phyloP scores from a whole-genome alignment of 192 early-diverging fungal species.

The Helicostylum pulchrum region DNA sequence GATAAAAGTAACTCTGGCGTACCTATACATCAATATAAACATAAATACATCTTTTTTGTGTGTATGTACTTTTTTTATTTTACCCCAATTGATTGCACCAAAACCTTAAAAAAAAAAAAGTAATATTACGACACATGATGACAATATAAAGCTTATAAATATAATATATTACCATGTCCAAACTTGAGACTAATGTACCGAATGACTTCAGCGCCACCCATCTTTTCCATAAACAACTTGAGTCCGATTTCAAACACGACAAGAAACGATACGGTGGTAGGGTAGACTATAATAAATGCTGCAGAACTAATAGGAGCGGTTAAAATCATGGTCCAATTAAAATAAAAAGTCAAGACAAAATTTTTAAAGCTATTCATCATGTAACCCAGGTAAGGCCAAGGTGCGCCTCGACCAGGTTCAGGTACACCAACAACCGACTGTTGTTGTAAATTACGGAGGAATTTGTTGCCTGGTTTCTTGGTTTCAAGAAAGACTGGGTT shows the following conservation, averaged over 20 bases:
- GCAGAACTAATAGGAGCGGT: constrained; percentile 26
- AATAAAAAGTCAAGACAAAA: constrained; percentile 29
- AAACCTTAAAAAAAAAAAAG: constrained; percentile 16
- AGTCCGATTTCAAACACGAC: constrained; percentile 21
- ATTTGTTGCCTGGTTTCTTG: too few relatives aligned
- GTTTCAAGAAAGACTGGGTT: too few relatives aligned
- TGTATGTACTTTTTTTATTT: neutral
- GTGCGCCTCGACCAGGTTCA: neutral
- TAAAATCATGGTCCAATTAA: constrained; percentile 29
- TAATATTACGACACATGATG: neutral
- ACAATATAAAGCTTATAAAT: too few relatives aligned
- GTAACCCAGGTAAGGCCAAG: constrained; percentile 13
- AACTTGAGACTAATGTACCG: constrained; percentile 18
- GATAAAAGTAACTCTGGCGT: constrained; percentile 7
- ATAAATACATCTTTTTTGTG: neutral
- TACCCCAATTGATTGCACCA: constrained; percentile 40
- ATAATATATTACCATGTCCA: constrained; percentile 19
- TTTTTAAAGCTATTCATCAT: constrained; percentile 19
- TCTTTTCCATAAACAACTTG: constrained; percentile 24
- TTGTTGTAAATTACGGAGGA: too few relatives aligned
- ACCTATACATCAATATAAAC: constrained; percentile 1
- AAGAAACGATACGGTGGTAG: constrained; percentile 14
- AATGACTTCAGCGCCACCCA: constrained; percentile 13
- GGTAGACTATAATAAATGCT: constrained; percentile 26
- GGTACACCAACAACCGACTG: neutral